Conservation (phyloP, 805 yeast genomes). For the Yarrowia yakushimensis region DNA sequence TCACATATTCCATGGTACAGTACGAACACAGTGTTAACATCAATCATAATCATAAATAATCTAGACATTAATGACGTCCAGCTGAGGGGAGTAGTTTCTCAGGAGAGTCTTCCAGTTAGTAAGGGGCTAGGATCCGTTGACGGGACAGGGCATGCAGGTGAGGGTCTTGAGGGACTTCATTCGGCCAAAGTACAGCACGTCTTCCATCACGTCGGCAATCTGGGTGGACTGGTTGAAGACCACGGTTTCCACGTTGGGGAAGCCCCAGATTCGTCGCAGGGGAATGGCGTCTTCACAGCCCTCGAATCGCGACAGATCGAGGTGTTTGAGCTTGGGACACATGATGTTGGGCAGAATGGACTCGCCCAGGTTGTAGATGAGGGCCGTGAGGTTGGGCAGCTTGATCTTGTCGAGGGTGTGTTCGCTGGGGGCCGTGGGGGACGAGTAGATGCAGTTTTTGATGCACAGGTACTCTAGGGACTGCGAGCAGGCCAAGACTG, state of each 20-base stretch:
- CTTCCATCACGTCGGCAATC: slow-evolving; percentile 22
- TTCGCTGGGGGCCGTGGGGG: not conserved
- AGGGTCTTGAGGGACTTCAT: slow-evolving; percentile 13
- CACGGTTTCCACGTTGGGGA: slow-evolving; percentile 23
- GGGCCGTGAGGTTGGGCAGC: slow-evolving; percentile 17
- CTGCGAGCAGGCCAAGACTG: not conserved
- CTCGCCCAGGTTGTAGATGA: slow-evolving; percentile 20
- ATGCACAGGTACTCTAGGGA: slow-evolving; percentile 6
- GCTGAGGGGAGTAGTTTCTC: slow-evolving; percentile 5
- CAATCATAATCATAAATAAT: slow-evolving; percentile 11
- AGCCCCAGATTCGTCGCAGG: slow-evolving; percentile 24
- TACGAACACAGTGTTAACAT: too few relatives aligned
- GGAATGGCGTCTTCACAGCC: slow-evolving; percentile 18
- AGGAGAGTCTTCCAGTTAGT: slow-evolving; percentile 9
- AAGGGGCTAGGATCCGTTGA: not conserved
- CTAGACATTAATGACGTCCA: slow-evolving; percentile 3
- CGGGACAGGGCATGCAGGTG: slow-evolving; percentile 20
- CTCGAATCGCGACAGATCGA: slow-evolving; percentile 23
- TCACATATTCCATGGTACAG: too few relatives aligned
- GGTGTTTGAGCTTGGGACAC: slow-evolving; percentile 19
- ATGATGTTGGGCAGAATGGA: slow-evolving; percentile 13
- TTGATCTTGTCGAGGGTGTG: slow-evolving; percentile 21
- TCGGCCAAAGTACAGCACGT: slow-evolving; percentile 21
- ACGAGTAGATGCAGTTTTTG: slow-evolving; percentile 7
- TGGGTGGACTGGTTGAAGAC: slow-evolving; percentile 13